These are phyloP conservation scores for Trichoderma virens DNA, from an alignment of 495 filamentous ascomycete genomes.

Conservation along the genomic window DNA sequence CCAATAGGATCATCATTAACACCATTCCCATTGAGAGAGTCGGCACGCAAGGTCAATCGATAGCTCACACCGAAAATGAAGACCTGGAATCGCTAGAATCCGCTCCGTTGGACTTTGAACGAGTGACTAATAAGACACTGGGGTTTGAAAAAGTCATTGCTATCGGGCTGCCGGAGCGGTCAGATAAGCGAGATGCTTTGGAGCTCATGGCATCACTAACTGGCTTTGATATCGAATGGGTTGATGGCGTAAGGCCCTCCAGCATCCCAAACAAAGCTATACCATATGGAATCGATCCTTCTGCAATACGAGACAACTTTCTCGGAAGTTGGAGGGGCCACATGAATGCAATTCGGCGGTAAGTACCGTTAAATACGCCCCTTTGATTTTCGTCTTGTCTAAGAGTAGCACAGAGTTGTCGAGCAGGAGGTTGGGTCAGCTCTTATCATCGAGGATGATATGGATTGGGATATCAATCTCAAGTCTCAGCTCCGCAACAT, in stretches of 20 bases:
- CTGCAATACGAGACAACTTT: conserved; percentile 18
- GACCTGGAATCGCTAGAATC: background rate
- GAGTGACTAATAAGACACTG: conserved; percentile 18
- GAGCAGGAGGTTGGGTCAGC: conserved; percentile 31
- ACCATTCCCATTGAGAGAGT: background rate
- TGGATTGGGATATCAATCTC: conserved; percentile 39
- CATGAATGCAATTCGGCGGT: conserved; percentile 27
- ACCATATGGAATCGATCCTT: conserved; percentile 15
- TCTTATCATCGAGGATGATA: conserved; percentile 39
- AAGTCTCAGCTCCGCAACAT: conserved; percentile 25
- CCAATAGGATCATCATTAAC: background rate
- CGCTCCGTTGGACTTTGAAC: conserved; percentile 11
- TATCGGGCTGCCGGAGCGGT: conserved; percentile 29
- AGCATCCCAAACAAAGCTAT: conserved; percentile 26
- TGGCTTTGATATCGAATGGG: conserved; percentile 28
- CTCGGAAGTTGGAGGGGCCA: conserved; percentile 34
- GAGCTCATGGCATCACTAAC: conserved; percentile 23
- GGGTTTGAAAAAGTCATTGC: conserved; percentile 26
- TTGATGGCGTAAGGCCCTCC: conserved; percentile 28
- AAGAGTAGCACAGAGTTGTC: conserved; percentile 23
- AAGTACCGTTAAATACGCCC: conserved; percentile 11
- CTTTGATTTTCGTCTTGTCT: background rate
- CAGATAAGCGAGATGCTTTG: conserved; percentile 33
- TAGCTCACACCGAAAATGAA: background rate
- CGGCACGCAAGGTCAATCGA: background rate